Percentiles rank a stretch among this genome's conserved stretches.
These are phyloP conservation scores for Eragrostis curvula DNA, from an alignment of 176 grass and related monocot genomes.

Conservation along the genomic window DNA sequence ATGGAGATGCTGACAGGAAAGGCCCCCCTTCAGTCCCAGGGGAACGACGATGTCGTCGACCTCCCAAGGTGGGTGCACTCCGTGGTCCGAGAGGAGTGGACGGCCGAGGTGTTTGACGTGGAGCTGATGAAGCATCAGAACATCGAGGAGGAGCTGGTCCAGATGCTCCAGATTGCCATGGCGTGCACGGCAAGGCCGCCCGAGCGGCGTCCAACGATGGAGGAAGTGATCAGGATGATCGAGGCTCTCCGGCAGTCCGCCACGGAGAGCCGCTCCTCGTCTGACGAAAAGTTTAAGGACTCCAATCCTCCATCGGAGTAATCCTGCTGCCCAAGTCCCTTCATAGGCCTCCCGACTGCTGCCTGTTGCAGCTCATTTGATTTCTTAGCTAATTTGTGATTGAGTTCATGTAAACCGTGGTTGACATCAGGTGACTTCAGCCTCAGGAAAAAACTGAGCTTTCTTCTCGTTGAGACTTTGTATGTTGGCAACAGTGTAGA, in stretches of 20 bases:
- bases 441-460: constrained; percentile 20
- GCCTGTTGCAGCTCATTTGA: constrained; percentile 21
- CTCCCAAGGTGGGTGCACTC: constrained; percentile 93
- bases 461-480: not conserved
- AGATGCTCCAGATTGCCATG: constrained; percentile 93
- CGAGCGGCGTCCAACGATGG: constrained; percentile 73
- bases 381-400: constrained; percentile 48
- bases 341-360: not conserved
- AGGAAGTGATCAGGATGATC: constrained; percentile 87
- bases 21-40: constrained; percentile 76
- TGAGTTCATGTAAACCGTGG: constrained; percentile 26
- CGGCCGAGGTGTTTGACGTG: constrained; percentile 86
- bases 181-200: constrained; percentile 61
- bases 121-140: constrained; percentile 69
- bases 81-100: constrained; percentile 97
- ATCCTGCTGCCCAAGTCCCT: not conserved
- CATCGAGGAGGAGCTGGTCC: constrained; percentile 91
- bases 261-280: constrained; percentile 62
- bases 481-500: constrained; percentile 1
- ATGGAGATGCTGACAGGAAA: constrained; percentile 96
- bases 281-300: constrained; percentile 63
- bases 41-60: constrained; percentile 78
- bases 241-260: constrained; percentile 71
- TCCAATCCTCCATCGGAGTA: constrained; percentile 47
- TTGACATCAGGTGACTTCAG: constrained; percentile 31